Base-by-base conservation (phyloP, 2,329 filamentous ascomycete genomes). In the Septoria petroselini region DNA sequence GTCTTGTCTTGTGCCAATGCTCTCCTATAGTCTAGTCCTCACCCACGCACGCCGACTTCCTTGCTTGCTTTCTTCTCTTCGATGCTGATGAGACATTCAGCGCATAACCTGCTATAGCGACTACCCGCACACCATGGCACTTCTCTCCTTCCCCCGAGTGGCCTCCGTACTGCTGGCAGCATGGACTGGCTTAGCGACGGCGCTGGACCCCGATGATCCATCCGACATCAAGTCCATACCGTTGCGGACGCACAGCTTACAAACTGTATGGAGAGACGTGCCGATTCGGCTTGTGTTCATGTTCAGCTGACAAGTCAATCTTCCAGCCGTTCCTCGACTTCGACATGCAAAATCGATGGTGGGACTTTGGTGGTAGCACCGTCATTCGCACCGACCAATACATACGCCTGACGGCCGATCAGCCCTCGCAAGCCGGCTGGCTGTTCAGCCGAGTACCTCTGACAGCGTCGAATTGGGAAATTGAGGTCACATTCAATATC, bases 391-490 rank as follows among this genome's bases (percentile, higher is more conserved):
- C 82, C 55, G 83, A 86, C 65, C 77, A 81, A 72, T 96, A 97
- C 73, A 86, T 98, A 62, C 90, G 93, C 61, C 82, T 98, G 50
- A 91, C 91, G 23, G 87, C 89, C 52, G 90, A 97, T 72, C 85
- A 86, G 55, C 87, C 88, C 53, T 96, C 91, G 63, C 89, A 95
- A 72, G 81, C 83, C 64, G 93, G 93, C 65, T 96, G 88, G 88
- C 77, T 97, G 60, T 97, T 91, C 75, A 96, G 91, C 41, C 82
- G 91, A 53, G 88, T 97, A 41, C 93, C 93, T 21, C 74, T 98
- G 63, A 98, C 93, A 7, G 93, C 93, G 38, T 98, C 91, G 34
- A 98, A 98, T 74, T 98, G 93, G 93, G 89, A 97, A 80, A 86
- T 98, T 59, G 88, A 94, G 71, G 80, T 97, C 58, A 93, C 97